Evolutionary conservation across 768 basidiomycete species (phyloP), one percentile per base, ranked within the genome.

Genomic region (Boletus insuetus): DNA sequence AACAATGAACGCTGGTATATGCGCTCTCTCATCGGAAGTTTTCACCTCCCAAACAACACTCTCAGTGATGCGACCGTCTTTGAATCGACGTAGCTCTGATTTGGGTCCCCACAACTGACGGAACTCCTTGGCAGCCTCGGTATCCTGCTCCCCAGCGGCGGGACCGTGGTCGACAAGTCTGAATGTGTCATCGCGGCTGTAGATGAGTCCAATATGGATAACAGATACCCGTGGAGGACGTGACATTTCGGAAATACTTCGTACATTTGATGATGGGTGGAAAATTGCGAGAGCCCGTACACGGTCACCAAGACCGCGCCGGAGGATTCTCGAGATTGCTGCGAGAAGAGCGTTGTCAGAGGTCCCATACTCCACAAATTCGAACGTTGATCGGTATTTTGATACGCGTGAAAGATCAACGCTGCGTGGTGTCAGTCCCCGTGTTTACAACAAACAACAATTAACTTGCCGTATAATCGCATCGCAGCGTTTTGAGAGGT

Each of bases 1-100:
- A 26, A 92, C 83, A 61, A 98, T 82, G 73, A 82, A 78, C 14
- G 77, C 74, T 0, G 94, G 93, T 29, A 98, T 84, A 57, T 86
- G 81, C 0, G 84, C 77, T 26, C 91, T 85, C 56, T 94, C 91
- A 49, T 96, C 93, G 0, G 81, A 79, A 3, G 83, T 87, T 56
- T 82, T 80, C 9, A 92, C 83, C 19, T 97, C 89, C 97, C 97
- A 99, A 3, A 98, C 94, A n/a, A 98, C 93, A 61, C 89, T 92
- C 70, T 98, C 94, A 6, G 82, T 66, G 58, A 98, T 98, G 17
- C 87, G 81, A 2, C 96, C 96, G 63, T 99, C 95, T 70, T 98
- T 95, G 78, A 99, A 99, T 38, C 95, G 82, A 7, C 97, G 82
- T 17, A 98, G 76, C 66, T 98, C 96, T 0, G 94, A 86, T 69